These are phyloP conservation scores for Mortierella antarctica DNA, from an alignment of 192 early-diverging fungal genomes.

Conservation along the genomic window DNA sequence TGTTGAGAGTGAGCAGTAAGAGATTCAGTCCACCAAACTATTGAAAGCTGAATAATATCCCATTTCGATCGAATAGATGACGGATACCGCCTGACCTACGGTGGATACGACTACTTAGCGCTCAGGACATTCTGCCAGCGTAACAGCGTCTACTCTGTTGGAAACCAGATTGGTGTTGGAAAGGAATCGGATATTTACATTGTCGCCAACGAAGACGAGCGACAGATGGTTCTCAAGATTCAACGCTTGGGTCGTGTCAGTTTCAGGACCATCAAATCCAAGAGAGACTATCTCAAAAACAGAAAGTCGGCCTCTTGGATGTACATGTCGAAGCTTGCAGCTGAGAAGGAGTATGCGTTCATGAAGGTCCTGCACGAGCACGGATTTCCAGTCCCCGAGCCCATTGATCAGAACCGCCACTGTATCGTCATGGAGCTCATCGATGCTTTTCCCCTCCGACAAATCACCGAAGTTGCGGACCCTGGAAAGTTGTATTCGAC, in stretches of 20 bases:
- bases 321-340: conserved; percentile 98
- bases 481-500: conserved; percentile 94
- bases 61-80: conserved; percentile 70
- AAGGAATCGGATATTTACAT: conserved; percentile 99
- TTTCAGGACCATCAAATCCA: conserved; percentile 96
- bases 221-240: conserved; percentile 94
- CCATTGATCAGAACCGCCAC: conserved; percentile 94
- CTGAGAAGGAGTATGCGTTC: conserved; percentile 98
- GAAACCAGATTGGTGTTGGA: conserved; percentile 99
- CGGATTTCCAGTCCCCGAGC: conserved; percentile 95
- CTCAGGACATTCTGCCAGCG: conserved; percentile 92
- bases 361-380: conserved; percentile 93
- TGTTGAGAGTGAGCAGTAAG: too few species aligned
- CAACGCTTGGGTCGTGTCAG: conserved; percentile 94
- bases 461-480: conserved; percentile 85
- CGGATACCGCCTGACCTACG: conserved; percentile 97
- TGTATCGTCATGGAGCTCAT: conserved; percentile 97
- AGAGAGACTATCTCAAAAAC: conserved; percentile 96
- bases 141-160: conserved; percentile 91
- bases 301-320: conserved; percentile 98
- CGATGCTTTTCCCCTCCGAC: conserved; percentile 94
- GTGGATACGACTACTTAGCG: conserved; percentile 99
- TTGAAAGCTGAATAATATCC: too few species aligned
- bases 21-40: too few species aligned
- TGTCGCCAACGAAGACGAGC: conserved; percentile 92